Conservation (phyloP, 129 eudicot genomes). For the Lactuca sativa region DNA sequence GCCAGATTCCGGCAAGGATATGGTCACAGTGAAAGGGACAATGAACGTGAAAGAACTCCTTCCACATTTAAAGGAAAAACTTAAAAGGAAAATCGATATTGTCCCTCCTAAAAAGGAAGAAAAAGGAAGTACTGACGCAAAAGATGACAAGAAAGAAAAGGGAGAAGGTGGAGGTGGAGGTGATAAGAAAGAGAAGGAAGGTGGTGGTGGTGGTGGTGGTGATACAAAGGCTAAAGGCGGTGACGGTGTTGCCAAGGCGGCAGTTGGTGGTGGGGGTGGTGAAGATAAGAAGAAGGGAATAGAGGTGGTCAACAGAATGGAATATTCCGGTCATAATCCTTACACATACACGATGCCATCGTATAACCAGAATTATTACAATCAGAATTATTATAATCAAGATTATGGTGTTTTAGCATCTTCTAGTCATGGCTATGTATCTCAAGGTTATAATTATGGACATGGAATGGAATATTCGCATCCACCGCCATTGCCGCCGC, state of each 20-base stretch:
- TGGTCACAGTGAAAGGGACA: conserved; percentile 54
- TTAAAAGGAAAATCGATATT: conserved; percentile 47
- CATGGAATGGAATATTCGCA: conserved; percentile 30
- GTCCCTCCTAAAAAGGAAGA: conserved; percentile 56
- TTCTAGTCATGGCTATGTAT: conserved; percentile 35
- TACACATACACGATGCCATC: conserved; percentile 40
- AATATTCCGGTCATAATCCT: conserved; percentile 40
- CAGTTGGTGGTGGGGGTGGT: conserved; percentile 25
- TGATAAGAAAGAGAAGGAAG: conserved; percentile 29
- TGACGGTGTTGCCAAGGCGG: conserved; percentile 22
- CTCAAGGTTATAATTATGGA: conserved; percentile 42
- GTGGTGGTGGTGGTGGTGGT: conserved; percentile 17
- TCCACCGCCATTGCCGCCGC: conserved; percentile 25
- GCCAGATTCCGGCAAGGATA: conserved; percentile 42
- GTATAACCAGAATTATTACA: conserved; percentile 25
- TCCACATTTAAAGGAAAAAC: conserved; percentile 45
- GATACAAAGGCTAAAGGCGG: conserved; percentile 30
- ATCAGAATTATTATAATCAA: conserved; percentile 46
- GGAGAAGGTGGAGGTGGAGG: conserved; percentile 30
- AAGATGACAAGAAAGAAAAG: conserved; percentile 39
- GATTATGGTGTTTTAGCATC: conserved; percentile 38
- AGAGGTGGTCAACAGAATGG: conserved; percentile 53
- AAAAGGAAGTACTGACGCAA: conserved; percentile 21
- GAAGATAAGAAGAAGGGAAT: conserved; percentile 34
- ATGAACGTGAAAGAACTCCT: conserved; percentile 51